Percentiles rank a stretch among this genome's conserved stretches.
phyloP scores from a whole-genome alignment of 352 stramenopile genomes.

The Phytopythium vexans region DNA sequence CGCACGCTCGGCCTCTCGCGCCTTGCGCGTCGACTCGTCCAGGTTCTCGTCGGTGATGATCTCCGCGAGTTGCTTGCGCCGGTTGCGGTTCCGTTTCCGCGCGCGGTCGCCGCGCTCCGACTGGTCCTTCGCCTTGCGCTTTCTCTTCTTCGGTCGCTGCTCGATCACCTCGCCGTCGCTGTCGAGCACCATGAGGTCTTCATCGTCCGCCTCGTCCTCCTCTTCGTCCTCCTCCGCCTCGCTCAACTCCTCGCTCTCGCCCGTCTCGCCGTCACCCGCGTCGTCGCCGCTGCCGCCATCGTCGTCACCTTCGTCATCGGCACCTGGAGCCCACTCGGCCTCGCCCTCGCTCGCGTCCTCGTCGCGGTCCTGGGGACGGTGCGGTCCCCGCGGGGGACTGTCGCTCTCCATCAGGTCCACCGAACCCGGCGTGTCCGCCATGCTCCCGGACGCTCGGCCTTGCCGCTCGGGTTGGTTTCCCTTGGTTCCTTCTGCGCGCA shows the following conservation, averaged over 20 bases:
- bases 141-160: constrained; percentile 10
- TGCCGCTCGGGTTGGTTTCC: background rate
- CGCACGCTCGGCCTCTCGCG: constrained; percentile 59
- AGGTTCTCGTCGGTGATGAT: constrained; percentile 70
- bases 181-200: constrained; percentile 3
- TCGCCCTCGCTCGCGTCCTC: constrained; percentile 20
- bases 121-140: constrained; percentile 17
- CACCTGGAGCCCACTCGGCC: constrained; percentile 29
- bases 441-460: background rate
- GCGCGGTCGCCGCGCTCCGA: constrained; percentile 13
- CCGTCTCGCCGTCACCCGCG: constrained; percentile 17
- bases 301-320: constrained; percentile 11
- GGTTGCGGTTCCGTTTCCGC: constrained; percentile 34
- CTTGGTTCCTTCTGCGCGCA: constrained; percentile 3
- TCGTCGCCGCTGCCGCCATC: constrained; percentile 18
- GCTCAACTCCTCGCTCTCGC: constrained; percentile 13
- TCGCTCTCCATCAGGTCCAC: constrained; percentile 6
- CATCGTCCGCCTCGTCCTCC: constrained; percentile 7
- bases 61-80: constrained; percentile 58
- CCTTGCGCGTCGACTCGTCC: constrained; percentile 52
- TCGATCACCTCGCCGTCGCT: constrained; percentile 6
- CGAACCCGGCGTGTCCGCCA: constrained; percentile 11
- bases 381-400: background rate
- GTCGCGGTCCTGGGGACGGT: background rate
- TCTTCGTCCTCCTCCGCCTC: constrained; percentile 16